Evolutionary conservation across 331 rosid species (phyloP).

Genomic region (Telfairia occidentalis): DNA sequence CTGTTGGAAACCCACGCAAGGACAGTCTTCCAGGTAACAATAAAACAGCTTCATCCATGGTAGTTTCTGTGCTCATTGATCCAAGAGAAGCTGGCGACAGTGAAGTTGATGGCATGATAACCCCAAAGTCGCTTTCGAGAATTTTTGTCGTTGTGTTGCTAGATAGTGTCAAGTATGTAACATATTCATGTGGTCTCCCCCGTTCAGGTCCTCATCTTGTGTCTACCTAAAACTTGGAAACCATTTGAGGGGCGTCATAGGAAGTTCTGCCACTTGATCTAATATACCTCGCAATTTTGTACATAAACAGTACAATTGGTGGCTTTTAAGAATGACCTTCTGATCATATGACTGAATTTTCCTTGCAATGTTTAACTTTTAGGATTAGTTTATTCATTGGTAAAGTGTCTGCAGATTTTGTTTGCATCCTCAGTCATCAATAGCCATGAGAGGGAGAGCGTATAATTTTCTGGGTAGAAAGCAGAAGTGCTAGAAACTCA

Average conservation of each 20-base stretch:
- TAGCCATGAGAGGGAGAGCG: background rate
- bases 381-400: background rate
- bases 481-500: slow-evolving; percentile 4
- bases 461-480: background rate
- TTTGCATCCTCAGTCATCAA: background rate
- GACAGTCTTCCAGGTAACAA: slow-evolving; percentile 45
- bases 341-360: background rate
- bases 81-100: slow-evolving; percentile 65
- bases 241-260: background rate
- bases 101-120: slow-evolving; percentile 60
- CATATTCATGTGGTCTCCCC: slow-evolving; percentile 82
- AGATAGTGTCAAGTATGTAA: slow-evolving; percentile 84
- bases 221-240: slow-evolving; percentile 30
- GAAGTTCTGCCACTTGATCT: background rate
- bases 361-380: background rate
- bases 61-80: slow-evolving; percentile 86
- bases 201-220: slow-evolving; percentile 51
- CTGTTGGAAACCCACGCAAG: slow-evolving; percentile 24
- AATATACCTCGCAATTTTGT: background rate
- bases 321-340: background rate
- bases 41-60: slow-evolving; percentile 56
- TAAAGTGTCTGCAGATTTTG: background rate
- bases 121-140: slow-evolving; percentile 69
- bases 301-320: slow-evolving; percentile 6
- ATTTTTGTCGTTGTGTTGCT: slow-evolving; percentile 72